These are phyloP conservation scores for Colletotrichum chlorophyti DNA, from an alignment of 2,329 filamentous ascomycete species.

Conservation along the genomic window DNA sequence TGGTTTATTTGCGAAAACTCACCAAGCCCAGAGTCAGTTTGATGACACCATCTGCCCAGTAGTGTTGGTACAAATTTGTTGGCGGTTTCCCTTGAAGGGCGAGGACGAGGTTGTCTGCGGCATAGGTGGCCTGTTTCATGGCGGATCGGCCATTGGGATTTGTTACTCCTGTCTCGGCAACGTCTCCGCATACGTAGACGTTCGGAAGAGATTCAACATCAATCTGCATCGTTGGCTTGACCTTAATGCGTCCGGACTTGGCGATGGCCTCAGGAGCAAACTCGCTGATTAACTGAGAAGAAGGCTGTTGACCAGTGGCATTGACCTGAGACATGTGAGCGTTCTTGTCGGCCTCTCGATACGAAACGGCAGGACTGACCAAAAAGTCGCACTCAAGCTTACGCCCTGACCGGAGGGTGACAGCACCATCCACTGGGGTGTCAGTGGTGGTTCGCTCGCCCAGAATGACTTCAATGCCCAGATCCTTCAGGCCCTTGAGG, in stretches of 20 bases:
- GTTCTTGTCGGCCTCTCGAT: no score
- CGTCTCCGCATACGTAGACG: constrained; percentile 70
- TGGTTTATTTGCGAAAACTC: constrained; percentile 35
- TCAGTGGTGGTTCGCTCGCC: constrained; percentile 52
- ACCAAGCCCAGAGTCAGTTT: constrained; percentile 62
- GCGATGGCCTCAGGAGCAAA: constrained; percentile 53
- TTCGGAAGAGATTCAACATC: constrained; percentile 52
- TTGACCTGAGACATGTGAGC: constrained; percentile 51
- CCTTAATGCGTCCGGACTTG: constrained; percentile 55
- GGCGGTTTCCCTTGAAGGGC: constrained; percentile 49
- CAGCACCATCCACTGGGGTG: constrained; percentile 42
- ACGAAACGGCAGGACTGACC: no score
- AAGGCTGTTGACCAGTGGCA: constrained; percentile 65
- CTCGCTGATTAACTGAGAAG: constrained; percentile 54
- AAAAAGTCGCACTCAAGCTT: constrained; percentile 57
- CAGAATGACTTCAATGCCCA: constrained; percentile 59
- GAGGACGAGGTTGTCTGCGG: constrained; percentile 60
- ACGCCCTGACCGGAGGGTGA: constrained; percentile 53
- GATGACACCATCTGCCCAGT: constrained; percentile 57
- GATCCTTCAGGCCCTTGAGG: constrained; percentile 47
- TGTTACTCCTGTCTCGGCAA: constrained; percentile 57
- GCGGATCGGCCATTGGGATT: constrained; percentile 64
- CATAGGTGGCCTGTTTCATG: constrained; percentile 58
- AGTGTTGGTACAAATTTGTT: constrained; percentile 45
- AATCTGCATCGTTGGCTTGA: constrained; percentile 65